Conservation (phyloP, 768 basidiomycete genomes). For the Panaeolus cyanescens region DNA sequence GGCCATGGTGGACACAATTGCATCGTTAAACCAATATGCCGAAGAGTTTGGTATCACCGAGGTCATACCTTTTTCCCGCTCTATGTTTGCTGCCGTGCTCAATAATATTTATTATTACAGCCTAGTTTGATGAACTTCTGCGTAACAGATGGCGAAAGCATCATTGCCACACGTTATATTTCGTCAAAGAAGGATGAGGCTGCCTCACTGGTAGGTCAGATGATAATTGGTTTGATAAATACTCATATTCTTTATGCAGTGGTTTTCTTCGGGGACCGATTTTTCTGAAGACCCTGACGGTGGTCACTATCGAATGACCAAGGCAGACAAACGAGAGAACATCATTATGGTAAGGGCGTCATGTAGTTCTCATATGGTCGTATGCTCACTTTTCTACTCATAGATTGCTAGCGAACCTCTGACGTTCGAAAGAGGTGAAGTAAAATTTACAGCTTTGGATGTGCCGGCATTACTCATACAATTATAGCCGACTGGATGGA, state of each 20-base stretch:
- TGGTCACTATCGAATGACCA: slow-evolving; percentile 93
- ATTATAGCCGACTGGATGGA: slow-evolving; percentile 95
- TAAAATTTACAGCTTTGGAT: background rate
- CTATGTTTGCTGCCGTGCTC: background rate
- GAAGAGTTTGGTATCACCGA: slow-evolving; percentile 75
- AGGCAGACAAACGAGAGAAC: slow-evolving; percentile 92
- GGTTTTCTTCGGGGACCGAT: slow-evolving; percentile 94
- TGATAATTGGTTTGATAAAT: background rate
- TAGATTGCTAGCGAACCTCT: slow-evolving; percentile 91
- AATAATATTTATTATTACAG: slow-evolving; percentile 31
- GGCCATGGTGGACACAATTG: slow-evolving; percentile 90
- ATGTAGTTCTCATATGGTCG: slow-evolving; percentile 13
- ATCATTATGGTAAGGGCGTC: slow-evolving; percentile 75
- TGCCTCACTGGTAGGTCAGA: slow-evolving; percentile 69
- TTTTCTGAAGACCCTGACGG: slow-evolving; percentile 90
- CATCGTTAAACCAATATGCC: slow-evolving; percentile 72
- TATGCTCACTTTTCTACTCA: slow-evolving; percentile 4
- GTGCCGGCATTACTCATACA: slow-evolving; percentile 5
- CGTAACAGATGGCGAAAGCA: slow-evolving; percentile 92
- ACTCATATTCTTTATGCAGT: slow-evolving; percentile 40
- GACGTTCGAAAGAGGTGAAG: slow-evolving; percentile 89
- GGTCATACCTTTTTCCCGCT: slow-evolving; percentile 36
- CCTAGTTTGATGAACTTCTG: slow-evolving; percentile 95
- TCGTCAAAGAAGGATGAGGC: slow-evolving; percentile 91
- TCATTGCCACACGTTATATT: slow-evolving; percentile 94